phyloP scores from a whole-genome alignment of 805 yeast species.

The Kodamaea hsintzibuensis region DNA sequence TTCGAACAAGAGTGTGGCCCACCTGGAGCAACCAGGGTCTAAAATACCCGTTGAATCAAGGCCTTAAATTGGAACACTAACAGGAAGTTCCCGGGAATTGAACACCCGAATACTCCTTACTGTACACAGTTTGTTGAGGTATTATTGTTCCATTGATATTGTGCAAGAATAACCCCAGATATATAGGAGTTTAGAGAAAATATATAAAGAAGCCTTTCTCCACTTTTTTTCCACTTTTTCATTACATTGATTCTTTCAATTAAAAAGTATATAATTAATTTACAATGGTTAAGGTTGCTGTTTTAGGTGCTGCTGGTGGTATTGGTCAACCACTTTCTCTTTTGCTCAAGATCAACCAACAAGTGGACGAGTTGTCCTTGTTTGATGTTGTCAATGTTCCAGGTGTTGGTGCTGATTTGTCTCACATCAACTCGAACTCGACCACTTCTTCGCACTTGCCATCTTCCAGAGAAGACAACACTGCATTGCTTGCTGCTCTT shows the following conservation, averaged over 20 bases:
- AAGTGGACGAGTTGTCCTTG: constrained; percentile 65
- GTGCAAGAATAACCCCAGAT: constrained; percentile 8
- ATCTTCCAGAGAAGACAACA: constrained; percentile 47
- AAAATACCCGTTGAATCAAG: neutral
- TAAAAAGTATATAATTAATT: neutral
- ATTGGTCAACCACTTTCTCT: constrained; percentile 92
- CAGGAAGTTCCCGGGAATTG: neutral
- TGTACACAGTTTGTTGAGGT: neutral
- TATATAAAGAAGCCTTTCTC: constrained; percentile 9
- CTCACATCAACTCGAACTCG: constrained; percentile 76
- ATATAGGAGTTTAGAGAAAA: constrained; percentile 5
- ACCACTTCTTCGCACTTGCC: constrained; percentile 63
- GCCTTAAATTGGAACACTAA: neutral
- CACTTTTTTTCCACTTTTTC: constrained; percentile 2
- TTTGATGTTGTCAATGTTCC: constrained; percentile 83
- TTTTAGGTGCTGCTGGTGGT: constrained; percentile 92
- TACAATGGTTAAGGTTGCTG: constrained; percentile 67
- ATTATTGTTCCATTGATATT: constrained; percentile 5
- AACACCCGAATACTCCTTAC: neutral
- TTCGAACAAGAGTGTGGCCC: neutral
- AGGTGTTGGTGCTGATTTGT: constrained; percentile 87
- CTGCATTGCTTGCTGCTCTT: constrained; percentile 47
- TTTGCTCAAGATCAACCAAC: constrained; percentile 68
- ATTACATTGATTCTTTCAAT: neutral
- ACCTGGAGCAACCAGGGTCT: neutral